Evolutionary conservation across 164 flowering plant species (phyloP).

Genomic region (grape (Vitis vinifera)): ASM3070453v1 NC_081810.1:16616001-16616500

Average conservation of each 20-base stretch:
- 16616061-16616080: too few species aligned
- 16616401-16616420: conserved; percentile 50
- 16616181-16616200: not conserved
- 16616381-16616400: conserved; percentile 61
- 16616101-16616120: too few species aligned
- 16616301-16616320: conserved; percentile 95
- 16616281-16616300: conserved; percentile 59
- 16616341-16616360: conserved; percentile 53
- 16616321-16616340: conserved; percentile 72
- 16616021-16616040: too few species aligned
- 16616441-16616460: conserved; percentile 62
- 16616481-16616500: conserved; percentile 66
- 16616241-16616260: not conserved
- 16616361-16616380: conserved; percentile 40
- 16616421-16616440: conserved; percentile 55
- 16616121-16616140: too few species aligned
- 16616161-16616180: too few species aligned
- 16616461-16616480: conserved; percentile 72
- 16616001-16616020: too few species aligned
- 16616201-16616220: not conserved
- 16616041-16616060: too few species aligned
- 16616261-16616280: conserved; percentile 1
- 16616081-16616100: too few species aligned
- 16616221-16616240: not conserved
- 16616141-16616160: too few species aligned